These are phyloP conservation scores for Solanum dulcamara DNA, from an alignment of 257 asterid species.

Conservation along the genomic window DNA sequence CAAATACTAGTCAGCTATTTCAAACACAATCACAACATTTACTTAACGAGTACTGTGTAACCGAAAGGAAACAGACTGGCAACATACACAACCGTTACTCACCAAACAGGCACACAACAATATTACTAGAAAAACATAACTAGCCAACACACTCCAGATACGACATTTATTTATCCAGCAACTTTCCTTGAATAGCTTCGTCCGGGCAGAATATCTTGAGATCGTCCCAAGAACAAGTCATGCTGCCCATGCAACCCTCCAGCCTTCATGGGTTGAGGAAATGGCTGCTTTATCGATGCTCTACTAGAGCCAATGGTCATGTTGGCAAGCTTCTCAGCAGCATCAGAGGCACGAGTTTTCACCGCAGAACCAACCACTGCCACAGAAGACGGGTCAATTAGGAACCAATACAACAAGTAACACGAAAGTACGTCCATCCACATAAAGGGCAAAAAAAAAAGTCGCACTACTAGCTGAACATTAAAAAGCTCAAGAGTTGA, in stretches of 20 bases:
- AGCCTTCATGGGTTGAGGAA: conserved; percentile 62
- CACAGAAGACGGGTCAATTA: neutral
- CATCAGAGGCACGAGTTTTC: conserved; percentile 34
- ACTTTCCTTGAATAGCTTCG: conserved; percentile 47
- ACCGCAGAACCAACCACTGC: conserved; percentile 29
- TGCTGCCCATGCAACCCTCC: conserved; percentile 68
- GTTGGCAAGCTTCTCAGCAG: conserved; percentile 47
- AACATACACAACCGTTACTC: neutral
- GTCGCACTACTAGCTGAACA: neutral
- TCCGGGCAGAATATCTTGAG: conserved; percentile 48
- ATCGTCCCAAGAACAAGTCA: conserved; percentile 29
- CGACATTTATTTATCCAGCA: conserved; percentile 35
- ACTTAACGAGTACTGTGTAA: neutral
- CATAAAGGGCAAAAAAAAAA: neutral
- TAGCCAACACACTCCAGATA: neutral
- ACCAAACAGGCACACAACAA: neutral
- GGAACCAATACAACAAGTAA: neutral
- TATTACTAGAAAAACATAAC: neutral
- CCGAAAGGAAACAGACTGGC: neutral
- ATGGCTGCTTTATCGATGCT: conserved; percentile 27
- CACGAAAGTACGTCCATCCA: neutral
- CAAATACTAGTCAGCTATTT: neutral
- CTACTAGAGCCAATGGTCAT: conserved; percentile 42
- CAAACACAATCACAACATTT: neutral
- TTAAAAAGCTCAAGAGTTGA: neutral